Evolutionary conservation across 208 protist species (phyloP).

Genomic region (Porcisia deanei): DNA sequence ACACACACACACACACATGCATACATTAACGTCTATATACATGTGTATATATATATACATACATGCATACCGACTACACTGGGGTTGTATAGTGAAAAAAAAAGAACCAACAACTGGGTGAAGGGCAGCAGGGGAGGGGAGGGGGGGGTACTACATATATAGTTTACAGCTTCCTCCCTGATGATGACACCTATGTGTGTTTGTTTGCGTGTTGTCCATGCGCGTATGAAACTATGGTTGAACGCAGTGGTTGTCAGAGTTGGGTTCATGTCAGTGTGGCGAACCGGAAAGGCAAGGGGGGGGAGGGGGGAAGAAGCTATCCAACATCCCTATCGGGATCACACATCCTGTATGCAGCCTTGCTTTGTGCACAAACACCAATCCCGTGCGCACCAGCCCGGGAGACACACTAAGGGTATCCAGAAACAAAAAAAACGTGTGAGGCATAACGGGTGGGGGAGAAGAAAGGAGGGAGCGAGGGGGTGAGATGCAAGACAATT

Average conservation of each 20-base stretch:
- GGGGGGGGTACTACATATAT: too few species aligned
- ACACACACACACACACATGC: not conserved
- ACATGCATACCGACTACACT: not conserved
- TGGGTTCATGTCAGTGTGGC: not conserved
- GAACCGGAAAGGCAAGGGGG: too few species aligned
- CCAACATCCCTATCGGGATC: not conserved
- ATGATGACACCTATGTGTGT: too few species aligned
- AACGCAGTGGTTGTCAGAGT: not conserved
- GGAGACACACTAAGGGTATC: not conserved
- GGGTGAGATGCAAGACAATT: not conserved
- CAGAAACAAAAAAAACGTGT: not conserved
- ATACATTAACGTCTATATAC: too few species aligned
- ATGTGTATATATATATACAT: not conserved
- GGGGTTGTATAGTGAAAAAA: too few species aligned
- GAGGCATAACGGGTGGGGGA: not conserved
- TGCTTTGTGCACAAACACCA: too few species aligned
- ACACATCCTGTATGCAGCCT: not conserved
- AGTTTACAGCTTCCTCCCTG: too few species aligned
- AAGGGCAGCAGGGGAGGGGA: too few species aligned
- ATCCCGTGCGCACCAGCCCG: not conserved
- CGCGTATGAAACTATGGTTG: not conserved
- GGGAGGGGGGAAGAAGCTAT: not conserved
- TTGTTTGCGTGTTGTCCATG: not conserved
- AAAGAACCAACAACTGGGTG: too few species aligned
- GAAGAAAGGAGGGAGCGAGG: not conserved